Percentiles rank a stretch among this genome's conserved stretches.
These are phyloP conservation scores for Mucuna pruriens DNA, from an alignment of 306 rosid species.

Conservation along the genomic window DNA sequence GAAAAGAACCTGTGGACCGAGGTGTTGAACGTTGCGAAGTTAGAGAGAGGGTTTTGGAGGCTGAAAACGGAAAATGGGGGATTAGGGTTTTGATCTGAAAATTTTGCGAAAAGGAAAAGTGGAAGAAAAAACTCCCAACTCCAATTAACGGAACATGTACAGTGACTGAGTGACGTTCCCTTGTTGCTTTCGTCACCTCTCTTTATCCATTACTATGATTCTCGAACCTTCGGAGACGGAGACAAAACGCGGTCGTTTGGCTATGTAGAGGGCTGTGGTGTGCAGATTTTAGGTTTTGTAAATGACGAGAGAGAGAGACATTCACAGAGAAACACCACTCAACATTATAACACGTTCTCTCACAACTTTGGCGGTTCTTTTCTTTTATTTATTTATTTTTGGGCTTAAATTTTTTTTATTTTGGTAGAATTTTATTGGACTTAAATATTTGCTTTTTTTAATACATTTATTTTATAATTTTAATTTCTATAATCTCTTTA, in stretches of 20 bases:
- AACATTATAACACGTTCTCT: too few relatives aligned
- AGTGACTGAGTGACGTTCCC: not conserved
- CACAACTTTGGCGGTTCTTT: too few relatives aligned
- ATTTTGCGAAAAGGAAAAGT: not conserved
- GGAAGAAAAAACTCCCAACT: not conserved
- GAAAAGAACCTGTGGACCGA: not conserved
- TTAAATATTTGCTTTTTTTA: too few relatives aligned
- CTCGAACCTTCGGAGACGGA: not conserved
- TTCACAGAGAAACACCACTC: too few relatives aligned
- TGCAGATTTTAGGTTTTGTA: too few relatives aligned
- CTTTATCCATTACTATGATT: not conserved
- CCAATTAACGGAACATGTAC: not conserved
- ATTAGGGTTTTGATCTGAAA: not conserved
- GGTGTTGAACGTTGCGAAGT: not conserved
- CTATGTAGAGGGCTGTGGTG: not conserved
- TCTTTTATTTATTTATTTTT: too few relatives aligned
- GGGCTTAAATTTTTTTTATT: too few relatives aligned
- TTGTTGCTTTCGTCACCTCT: not conserved
- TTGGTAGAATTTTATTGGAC: too few relatives aligned
- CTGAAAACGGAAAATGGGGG: not conserved
- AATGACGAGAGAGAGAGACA: too few relatives aligned
- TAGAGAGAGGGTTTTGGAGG: not conserved
- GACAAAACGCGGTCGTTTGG: not conserved
- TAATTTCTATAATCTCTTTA: too few relatives aligned
- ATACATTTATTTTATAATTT: too few relatives aligned